Evolutionary conservation across 164 flowering plant genomes (phyloP).

Genomic region (Cinnamomum chago): DNA sequence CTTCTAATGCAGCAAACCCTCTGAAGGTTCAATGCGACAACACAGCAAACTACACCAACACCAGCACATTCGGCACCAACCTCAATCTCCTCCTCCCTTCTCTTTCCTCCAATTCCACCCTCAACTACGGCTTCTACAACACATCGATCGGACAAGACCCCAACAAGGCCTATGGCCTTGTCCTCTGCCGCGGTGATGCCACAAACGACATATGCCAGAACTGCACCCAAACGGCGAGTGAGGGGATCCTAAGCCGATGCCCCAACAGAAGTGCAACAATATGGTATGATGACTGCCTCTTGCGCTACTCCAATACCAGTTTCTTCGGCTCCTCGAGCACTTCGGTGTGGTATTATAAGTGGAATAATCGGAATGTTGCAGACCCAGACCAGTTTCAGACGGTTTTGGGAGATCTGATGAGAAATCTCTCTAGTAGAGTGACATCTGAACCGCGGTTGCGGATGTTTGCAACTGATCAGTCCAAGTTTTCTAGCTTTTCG

Average conservation of each 20-base stretch:
- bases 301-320: background rate
- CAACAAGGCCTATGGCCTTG: background rate
- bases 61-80: conserved; percentile 5
- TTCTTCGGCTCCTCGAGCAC: background rate
- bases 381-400: background rate
- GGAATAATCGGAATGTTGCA: background rate
- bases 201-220: background rate
- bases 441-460: background rate
- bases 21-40: background rate
- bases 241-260: background rate
- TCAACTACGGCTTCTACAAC: conserved; percentile 2
- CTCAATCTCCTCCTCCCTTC: conserved; percentile 7
- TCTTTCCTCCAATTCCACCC: conserved; percentile 3
- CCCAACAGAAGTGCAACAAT: background rate
- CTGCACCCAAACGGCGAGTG: background rate
- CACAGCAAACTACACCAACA: background rate
- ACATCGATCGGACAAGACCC: background rate
- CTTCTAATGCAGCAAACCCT: background rate
- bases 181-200: background rate
- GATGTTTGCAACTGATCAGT: conserved; percentile 31
- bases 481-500: background rate
- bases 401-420: background rate
- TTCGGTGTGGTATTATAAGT: background rate
- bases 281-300: conserved; percentile 6
- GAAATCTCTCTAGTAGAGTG: background rate